A percentile compares a stretch with the other conserved stretches of the same genome.
These are phyloP conservation scores for Chloromonas sp. DNA, from an alignment of 163 green algal species.

Conservation along the genomic window DNA sequence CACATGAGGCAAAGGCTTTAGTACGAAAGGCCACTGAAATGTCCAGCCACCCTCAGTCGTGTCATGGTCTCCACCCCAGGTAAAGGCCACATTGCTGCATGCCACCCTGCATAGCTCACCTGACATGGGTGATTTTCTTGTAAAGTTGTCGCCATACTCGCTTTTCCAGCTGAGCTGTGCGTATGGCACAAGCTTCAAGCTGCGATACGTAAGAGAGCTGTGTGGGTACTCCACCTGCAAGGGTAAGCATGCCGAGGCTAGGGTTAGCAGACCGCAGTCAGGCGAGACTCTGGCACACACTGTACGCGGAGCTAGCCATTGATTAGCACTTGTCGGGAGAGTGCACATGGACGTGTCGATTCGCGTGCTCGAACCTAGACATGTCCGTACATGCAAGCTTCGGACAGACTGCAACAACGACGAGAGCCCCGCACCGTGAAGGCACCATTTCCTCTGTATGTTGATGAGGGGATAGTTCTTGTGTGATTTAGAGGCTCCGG, in stretches of 20 bases:
- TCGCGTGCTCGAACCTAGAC: too few relatives aligned
- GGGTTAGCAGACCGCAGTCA: not conserved
- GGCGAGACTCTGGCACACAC: not conserved
- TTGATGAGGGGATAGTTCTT: not conserved
- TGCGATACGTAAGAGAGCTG: slow-evolving; percentile 5
- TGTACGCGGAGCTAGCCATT: too few relatives aligned
- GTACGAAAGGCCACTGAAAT: too few relatives aligned
- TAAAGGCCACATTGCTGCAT: too few relatives aligned
- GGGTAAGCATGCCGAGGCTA: not conserved
- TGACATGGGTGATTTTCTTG: not conserved
- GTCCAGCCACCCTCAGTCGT: too few relatives aligned
- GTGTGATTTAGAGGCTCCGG: slow-evolving; percentile 3
- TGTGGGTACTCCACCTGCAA: slow-evolving; percentile 5
- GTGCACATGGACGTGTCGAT: too few relatives aligned
- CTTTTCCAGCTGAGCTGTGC: slow-evolving; percentile 8
- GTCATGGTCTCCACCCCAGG: too few relatives aligned
- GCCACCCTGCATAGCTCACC: too few relatives aligned
- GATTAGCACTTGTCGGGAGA: too few relatives aligned
- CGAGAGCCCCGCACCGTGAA: not conserved
- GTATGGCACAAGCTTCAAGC: slow-evolving; percentile 1
- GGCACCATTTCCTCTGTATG: slow-evolving; percentile 1
- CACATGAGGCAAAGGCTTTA: too few relatives aligned
- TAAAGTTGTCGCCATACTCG: slow-evolving; percentile 1
- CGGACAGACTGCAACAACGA: too few relatives aligned
- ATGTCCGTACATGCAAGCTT: too few relatives aligned